Base-by-base conservation (phyloP, 306 rosid genomes). In the Gastrolobium bilobum region DNA sequence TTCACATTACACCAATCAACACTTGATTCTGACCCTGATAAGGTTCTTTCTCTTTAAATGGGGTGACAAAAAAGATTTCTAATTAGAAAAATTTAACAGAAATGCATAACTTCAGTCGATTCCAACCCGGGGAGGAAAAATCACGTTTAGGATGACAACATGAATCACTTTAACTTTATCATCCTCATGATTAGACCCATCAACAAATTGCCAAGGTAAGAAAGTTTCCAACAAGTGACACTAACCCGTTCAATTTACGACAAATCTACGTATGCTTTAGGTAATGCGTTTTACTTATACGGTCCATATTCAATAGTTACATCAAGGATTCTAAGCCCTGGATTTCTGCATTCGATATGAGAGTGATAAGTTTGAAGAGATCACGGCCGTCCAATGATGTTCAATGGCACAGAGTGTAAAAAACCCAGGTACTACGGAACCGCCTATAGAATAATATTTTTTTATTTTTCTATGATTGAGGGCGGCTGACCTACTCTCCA, bases 401-500 rank as follows among this genome's bases (percentile, higher is more conserved):
- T 13, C 3, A 14, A 43, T 20, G 0, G 7, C 65, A 40, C 80
- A 62, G 50, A 0, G 68, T 11, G 60, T 35, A 14, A 68, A 79
- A n/a, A 65, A 48, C 74, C 73, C 78, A 81, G 42, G 72, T 68
- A 68, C 84, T 47, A 84, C 76, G 83, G 79, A 84, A 78, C 85
- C 85, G 89, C 83, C 79, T 13, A 61, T 54, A 2, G 66, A 70
- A 60, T 44, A 46, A 59, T 33, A 6, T 29, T 26, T 1, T 47
- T 13, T 71, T 54, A n/a, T 2, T 50, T 51, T 61, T 26, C 6
- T 74, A 20, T 20, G 37, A 31, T 71, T 66, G 70, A 79, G 87
- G 98, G 99, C 94, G 97, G 97, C 99, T 85, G 90, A 84, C 94
- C 87, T 80, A 81, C 82, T 86, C 85, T 75, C 74, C 80, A 59